Percentiles rank a stretch among this genome's conserved stretches.
These are phyloP conservation scores for Kockiozyma suomiensis DNA, from an alignment of 805 yeast species.

Conservation along the genomic window DNA sequence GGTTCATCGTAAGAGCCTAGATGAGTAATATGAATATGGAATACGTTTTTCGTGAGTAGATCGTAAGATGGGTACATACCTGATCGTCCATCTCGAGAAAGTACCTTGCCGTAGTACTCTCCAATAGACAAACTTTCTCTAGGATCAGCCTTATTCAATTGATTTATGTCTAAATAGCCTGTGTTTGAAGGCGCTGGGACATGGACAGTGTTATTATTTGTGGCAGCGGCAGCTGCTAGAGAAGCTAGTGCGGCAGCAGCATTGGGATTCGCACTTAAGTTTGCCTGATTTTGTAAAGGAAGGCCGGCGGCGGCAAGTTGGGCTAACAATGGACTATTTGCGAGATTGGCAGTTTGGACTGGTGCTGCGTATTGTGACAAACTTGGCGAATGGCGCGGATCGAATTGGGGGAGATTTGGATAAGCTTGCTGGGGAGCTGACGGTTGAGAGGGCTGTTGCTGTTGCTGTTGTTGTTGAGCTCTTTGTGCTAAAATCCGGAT, in stretches of 20 bases:
- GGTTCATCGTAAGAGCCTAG: neutral
- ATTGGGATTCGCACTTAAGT: slow-evolving; percentile 7
- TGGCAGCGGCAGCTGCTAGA: slow-evolving; percentile 20
- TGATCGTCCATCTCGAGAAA: neutral
- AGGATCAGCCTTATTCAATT: slow-evolving; percentile 9
- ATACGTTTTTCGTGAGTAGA: too few relatives aligned
- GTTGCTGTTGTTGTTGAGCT: slow-evolving; percentile 28
- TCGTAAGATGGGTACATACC: neutral
- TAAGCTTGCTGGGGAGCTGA: neutral
- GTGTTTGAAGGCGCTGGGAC: slow-evolving; percentile 21
- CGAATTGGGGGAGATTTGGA: neutral
- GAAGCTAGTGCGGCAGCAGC: slow-evolving; percentile 34
- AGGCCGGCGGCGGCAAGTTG: slow-evolving; percentile 17
- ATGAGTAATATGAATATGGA: neutral
- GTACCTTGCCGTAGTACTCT: slow-evolving; percentile 13
- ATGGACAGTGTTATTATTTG: neutral
- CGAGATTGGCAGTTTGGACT: slow-evolving; percentile 1
- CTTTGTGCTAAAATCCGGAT: slow-evolving; percentile 26
- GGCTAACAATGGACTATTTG: slow-evolving; percentile 4
- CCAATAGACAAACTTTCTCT: slow-evolving; percentile 20
- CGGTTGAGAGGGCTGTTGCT: slow-evolving; percentile 8
- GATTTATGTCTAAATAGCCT: slow-evolving; percentile 16
- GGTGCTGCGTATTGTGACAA: slow-evolving; percentile 11
- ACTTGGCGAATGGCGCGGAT: slow-evolving; percentile 7
- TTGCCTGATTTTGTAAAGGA: slow-evolving; percentile 11